Evolutionary conservation across 169 alveolate species (phyloP).

Genomic region (Cryptosporidium bovis): DNA sequence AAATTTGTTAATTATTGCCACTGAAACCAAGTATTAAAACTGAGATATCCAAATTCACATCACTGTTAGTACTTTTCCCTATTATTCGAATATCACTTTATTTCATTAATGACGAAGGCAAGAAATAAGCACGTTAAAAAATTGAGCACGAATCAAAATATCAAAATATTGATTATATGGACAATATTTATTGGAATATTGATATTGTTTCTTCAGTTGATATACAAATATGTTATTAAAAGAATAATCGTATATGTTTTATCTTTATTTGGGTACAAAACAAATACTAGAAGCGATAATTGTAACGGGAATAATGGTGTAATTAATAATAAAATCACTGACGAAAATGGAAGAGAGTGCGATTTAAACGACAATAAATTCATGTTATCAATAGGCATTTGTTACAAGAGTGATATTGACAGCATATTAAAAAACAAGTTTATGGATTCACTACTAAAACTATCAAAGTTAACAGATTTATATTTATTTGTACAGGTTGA

Average conservation of each 20-base stretch:
- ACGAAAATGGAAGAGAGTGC: neutral
- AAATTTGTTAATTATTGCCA: neutral
- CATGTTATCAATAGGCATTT: constrained; percentile 41
- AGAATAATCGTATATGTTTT: neutral
- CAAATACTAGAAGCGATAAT: neutral
- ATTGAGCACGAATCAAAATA: constrained; percentile 15
- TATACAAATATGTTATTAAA: constrained; percentile 37
- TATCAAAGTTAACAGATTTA: constrained; percentile 11
- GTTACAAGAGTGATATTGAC: constrained; percentile 12
- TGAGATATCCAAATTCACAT: neutral
- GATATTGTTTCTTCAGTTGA: constrained; percentile 17
- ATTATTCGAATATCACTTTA: neutral
- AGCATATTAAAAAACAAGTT: neutral
- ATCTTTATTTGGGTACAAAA: neutral
- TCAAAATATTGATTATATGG: constrained; percentile 42
- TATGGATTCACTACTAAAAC: constrained; percentile 9
- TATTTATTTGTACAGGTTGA: constrained; percentile 59
- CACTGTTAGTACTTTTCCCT: too few relatives aligned
- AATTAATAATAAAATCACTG: neutral
- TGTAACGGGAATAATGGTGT: too few relatives aligned
- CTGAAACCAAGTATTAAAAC: neutral
- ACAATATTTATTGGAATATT: constrained; percentile 49
- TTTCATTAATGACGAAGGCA: neutral
- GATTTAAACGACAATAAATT: neutral
- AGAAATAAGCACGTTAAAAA: neutral